Evolutionary conservation across 225 moss, liverwort and hornwort species (phyloP).

Genomic region (Anthoceros angustus): DNA sequence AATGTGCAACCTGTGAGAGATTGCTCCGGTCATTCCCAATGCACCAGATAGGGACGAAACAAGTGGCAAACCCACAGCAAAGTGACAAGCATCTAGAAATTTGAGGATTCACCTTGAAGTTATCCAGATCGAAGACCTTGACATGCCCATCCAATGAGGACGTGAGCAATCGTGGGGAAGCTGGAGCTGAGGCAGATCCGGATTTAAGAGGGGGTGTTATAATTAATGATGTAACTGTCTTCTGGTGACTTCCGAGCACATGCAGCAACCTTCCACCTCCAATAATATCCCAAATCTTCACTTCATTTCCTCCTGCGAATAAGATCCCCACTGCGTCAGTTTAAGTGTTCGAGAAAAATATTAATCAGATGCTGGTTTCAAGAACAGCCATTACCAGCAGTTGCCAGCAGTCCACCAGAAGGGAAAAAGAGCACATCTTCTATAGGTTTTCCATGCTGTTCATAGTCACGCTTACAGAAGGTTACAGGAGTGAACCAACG

Average conservation of each 20-base stretch:
- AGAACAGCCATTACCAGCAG: constrained; percentile 22
- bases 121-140: constrained; percentile 57
- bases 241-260: constrained; percentile 60
- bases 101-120: constrained; percentile 43
- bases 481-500: not conserved
- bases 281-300: constrained; percentile 82
- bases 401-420: constrained; percentile 70
- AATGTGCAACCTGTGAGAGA: constrained; percentile 59
- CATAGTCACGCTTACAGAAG: constrained; percentile 3
- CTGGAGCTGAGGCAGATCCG: constrained; percentile 19
- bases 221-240: constrained; percentile 72
- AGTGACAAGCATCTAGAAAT: not conserved
- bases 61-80: not conserved
- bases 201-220: constrained; percentile 30
- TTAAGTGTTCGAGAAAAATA: not conserved
- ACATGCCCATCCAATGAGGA: constrained; percentile 90
- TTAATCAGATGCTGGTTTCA: not conserved
- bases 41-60: not conserved
- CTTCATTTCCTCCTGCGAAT: constrained; percentile 53
- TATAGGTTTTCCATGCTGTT: constrained; percentile 68
- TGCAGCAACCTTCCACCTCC: constrained; percentile 71
- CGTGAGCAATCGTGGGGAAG: constrained; percentile 50
- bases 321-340: not conserved
- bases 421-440: constrained; percentile 87
- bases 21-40: not conserved